phyloP scores from a whole-genome alignment of 108 stramenopile species.

The Fragilaria crotonensis region DNA sequence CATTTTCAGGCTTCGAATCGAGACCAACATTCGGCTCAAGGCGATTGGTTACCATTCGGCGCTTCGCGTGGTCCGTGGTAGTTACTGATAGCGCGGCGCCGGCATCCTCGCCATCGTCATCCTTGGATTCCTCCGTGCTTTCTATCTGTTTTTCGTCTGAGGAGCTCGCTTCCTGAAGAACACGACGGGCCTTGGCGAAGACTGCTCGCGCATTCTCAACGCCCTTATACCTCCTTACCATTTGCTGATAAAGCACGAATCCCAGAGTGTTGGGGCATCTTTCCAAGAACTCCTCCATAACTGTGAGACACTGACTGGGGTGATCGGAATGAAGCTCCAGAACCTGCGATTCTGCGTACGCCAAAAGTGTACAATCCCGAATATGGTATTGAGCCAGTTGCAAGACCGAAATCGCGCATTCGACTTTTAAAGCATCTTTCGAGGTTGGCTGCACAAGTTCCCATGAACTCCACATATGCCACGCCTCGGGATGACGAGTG shows the following conservation, averaged over 20 bases:
- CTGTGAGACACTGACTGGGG: conserved; percentile 30
- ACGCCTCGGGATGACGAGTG: conserved; percentile 66
- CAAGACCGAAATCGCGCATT: conserved; percentile 54
- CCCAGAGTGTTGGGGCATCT: conserved; percentile 63
- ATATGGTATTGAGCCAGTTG: conserved; percentile 55
- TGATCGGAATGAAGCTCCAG: conserved; percentile 7
- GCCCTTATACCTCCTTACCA: conserved; percentile 70
- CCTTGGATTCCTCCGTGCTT: neutral
- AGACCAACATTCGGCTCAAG: conserved; percentile 38
- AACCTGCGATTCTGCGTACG: conserved; percentile 60
- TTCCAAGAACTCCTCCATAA: conserved; percentile 56
- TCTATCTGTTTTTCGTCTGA: neutral
- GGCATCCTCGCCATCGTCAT: conserved; percentile 2
- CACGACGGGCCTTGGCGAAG: conserved; percentile 65
- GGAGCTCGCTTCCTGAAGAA: conserved; percentile 23
- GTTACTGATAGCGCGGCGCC: neutral
- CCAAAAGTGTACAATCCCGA: conserved; percentile 66
- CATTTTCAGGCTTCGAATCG: neutral
- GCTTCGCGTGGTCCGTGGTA: conserved; percentile 19
- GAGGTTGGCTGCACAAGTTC: conserved; percentile 45
- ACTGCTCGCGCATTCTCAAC: conserved; percentile 58
- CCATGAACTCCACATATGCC: conserved; percentile 88
- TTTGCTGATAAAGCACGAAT: conserved; percentile 64
- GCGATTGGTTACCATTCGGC: conserved; percentile 73
- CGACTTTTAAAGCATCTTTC: conserved; percentile 22